A percentile compares a stretch with the other conserved stretches of the same genome.
phyloP scores from a whole-genome alignment of 139 green algal species.

The Yamagishiella unicocca region DNA sequence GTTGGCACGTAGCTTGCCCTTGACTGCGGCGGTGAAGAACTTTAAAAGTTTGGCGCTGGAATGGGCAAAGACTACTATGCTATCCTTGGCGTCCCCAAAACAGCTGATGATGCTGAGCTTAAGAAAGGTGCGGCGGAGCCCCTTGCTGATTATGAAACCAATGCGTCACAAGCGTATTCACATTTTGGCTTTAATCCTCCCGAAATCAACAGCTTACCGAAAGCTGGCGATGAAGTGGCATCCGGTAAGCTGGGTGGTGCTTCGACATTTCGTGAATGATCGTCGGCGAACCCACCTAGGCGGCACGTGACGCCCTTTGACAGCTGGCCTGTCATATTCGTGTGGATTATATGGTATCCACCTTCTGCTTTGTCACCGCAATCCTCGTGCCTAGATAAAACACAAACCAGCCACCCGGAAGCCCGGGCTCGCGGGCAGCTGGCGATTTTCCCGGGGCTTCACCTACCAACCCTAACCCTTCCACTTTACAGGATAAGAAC shows the following conservation, averaged over 20 bases:
- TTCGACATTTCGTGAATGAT: too few species aligned
- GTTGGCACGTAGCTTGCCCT: too few species aligned
- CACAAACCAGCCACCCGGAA: too few species aligned
- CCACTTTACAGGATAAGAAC: slow-evolving; percentile 81
- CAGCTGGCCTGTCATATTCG: too few species aligned
- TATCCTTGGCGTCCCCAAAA: slow-evolving; percentile 81
- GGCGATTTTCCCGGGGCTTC: too few species aligned
- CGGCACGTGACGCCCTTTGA: too few species aligned
- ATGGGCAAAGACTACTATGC: slow-evolving; percentile 91
- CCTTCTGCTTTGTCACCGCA: too few species aligned
- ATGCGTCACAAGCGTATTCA: neutral
- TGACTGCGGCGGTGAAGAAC: neutral
- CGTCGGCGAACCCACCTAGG: too few species aligned
- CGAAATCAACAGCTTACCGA: slow-evolving; percentile 75
- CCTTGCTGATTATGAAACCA: neutral
- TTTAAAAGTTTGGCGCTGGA: too few species aligned
- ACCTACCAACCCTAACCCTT: neutral
- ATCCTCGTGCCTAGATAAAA: too few species aligned
- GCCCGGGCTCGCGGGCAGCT: too few species aligned
- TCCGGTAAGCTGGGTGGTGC: slow-evolving; percentile 70
- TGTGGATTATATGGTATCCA: too few species aligned
- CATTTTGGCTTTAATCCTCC: neutral
- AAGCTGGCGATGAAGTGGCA: slow-evolving; percentile 91
- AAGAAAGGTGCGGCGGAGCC: slow-evolving; percentile 80
- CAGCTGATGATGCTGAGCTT: slow-evolving; percentile 80